Base-by-base conservation (phyloP, 2,329 filamentous ascomycete genomes). In the Diplodia seriata region DNA sequence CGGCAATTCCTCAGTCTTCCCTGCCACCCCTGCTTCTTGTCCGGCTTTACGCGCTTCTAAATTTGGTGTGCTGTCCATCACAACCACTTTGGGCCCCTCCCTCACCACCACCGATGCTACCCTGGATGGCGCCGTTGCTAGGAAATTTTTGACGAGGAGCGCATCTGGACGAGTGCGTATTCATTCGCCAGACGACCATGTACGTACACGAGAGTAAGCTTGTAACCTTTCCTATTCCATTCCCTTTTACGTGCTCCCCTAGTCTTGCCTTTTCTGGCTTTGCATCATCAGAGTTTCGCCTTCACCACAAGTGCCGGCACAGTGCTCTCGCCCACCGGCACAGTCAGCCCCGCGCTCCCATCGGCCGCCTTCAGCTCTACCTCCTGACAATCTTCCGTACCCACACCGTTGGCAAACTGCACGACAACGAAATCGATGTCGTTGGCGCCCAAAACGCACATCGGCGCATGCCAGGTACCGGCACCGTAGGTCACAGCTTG, bases 401-500 rank as follows among this genome's bases (percentile, higher is more conserved):
- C 86, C 14, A 95, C 90, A 2, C 91, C 93, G 78, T 96, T 98
- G 40, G 89, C 89, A 81, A 91, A 95, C 81, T 98, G 94, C 72
- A 91, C 87, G 1, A 98, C 94, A 5, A 97, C 87, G 78, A 97
- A 98, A 76, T 95, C 92, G 57, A 97, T 83, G 23, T 89, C 84
- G 66, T 83, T 80, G 54, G 81, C 78, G 0, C 94, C 94, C 59
- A 98, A 79, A 18, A 92, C 93, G 15, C 93, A 91, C 94, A 99
- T 98, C 0, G 95, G 95, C 70, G 94, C 93, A 82, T 99, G 95
- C 94, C 90, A 99, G 66, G 93, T 97, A 5, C 93, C 95, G 1
- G 91, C 89, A 1, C 87, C 93, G 78, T 98, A 99, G 2, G 93
- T 97, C 15, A 99, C 92, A 12, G 93, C 94, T 81, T 97, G 93